Base-by-base conservation (phyloP, 495 filamentous ascomycete species). In the Aspergillus indologenus region DNA sequence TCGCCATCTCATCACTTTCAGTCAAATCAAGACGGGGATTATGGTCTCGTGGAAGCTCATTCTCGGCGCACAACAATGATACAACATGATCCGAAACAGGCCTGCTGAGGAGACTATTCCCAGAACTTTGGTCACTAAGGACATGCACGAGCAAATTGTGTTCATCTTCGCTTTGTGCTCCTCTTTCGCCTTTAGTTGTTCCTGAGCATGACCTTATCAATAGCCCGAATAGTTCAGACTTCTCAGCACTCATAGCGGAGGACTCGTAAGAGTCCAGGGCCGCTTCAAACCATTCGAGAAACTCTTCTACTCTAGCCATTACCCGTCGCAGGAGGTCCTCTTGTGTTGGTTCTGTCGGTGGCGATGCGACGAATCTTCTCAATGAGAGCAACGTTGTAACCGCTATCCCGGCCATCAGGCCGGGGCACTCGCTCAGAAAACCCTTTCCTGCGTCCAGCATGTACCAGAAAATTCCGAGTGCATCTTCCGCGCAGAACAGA, bases 401-500 rank as follows among this genome's bases (percentile, higher is more conserved):
- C 11, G 87, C 82, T 57, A 89, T 87, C 0, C 90, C 92, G 44
- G 87, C 84, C 49, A 94, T 78, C 65, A 98, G 96, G 1, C 85
- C 83, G 7, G 90, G 88, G 0, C 78, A 75, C 29, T 82, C 72
- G 11, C 64, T 69, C 23, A 98, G 74, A 66, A 94, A 87, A 20
- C 73, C 56, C 18, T 76, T 79, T 7, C 95, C 92, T 46, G 81
- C 75, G 6, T 83, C 79, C 9, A 98, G 71, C 2, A 99, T 80
- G 67, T 96, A 97, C 75, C 91, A 90, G 45, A 90, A 80, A 31
- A 99, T 82, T 0, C 91, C 93, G 31, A 98, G 73, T 5, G 90
- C 85, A 75, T 99, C 94, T 62, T 96, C 90, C n/a, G 92, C 88
- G 69, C 92, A 98, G 65, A 92, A 85, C 2, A 84, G 74, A 64